Base-by-base conservation (phyloP, 139 green algal species). In the Pedinophyceae sp. region DNA sequence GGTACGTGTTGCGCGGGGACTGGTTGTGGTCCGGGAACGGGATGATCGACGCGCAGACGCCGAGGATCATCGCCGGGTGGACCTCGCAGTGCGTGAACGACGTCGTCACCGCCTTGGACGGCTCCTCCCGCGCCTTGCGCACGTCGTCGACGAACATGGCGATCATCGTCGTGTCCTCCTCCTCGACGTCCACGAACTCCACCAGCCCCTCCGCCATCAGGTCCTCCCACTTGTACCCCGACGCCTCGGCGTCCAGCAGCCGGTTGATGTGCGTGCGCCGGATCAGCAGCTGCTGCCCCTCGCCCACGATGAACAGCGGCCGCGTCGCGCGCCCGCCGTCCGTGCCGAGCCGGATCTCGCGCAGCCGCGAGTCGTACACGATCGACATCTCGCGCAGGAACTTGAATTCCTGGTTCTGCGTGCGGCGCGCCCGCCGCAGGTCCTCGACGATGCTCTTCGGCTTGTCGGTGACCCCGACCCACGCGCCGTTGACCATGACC, bases 1-100 rank as follows among this genome's bases (percentile, higher is more conserved):
- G 87, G 65, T 95, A 95, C 16, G 85, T 91, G 71, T 95, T 96
- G 27, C 90, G 78, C 2, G 92, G 86, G 3, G 77, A 87, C 79
- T 95, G 87, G 72, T 99, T 99, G 87, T 99, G 92, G 69, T 99
- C 89, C 1, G 91, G 89, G 78, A 99, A 99, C 30, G 92, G 92
- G 52, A 99, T 93, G 71, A 97, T 98, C 55, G 79, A 93, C 2
- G 80, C 91, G 62, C 87, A 96, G 40, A 98, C 86, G 28, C 92
- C 92, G 51, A 99, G 75, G 71, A 98, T 95, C 86, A 98, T 93
- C 45, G 77, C 73, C 0, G 92, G 92, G 70, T 99, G 87, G 59
- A 99, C 93, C 78, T 99, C 92, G 60, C 84, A 94, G 71, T 99
- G 92, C 4, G 92, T 99, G 81, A 95, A 98, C 17, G 73, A 83